Conservation (phyloP, 1,139 yeast species). For the Yamadazyma dushanensis region DNA sequence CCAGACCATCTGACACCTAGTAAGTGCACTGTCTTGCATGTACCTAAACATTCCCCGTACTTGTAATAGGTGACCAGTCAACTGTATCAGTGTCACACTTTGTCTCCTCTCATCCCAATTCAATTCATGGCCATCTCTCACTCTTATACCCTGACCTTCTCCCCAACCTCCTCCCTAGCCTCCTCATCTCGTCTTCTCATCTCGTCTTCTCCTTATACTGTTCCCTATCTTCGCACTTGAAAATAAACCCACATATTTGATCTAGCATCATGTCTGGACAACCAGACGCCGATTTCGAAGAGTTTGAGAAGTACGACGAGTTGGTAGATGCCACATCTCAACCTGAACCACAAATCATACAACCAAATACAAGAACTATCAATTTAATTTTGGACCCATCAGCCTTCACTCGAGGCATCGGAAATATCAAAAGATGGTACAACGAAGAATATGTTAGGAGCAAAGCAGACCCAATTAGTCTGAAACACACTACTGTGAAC, state of each 20-base stretch:
- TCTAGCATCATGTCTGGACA: not conserved
- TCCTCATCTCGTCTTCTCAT: no score
- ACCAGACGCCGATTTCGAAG: not conserved
- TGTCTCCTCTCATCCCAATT: not conserved
- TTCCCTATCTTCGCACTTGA: constrained; percentile 1
- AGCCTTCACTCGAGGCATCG: constrained; percentile 59
- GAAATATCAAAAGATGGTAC: constrained; percentile 59
- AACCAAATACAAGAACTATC: constrained; percentile 12
- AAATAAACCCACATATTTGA: not conserved
- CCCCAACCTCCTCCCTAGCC: no score
- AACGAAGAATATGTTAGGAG: constrained; percentile 20
- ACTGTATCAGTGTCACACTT: not conserved
- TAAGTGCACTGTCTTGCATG: no score
- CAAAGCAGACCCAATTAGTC: constrained; percentile 12
- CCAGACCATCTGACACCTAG: no score
- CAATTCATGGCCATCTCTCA: no score
- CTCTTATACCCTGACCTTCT: no score
- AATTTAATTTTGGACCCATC: constrained; percentile 58
- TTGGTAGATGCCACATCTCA: not conserved
- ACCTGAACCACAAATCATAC: not conserved
- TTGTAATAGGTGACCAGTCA: no score
- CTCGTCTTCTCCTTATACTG: not conserved
- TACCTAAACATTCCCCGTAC: no score
- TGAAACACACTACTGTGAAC: constrained; percentile 23
- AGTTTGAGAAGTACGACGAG: constrained; percentile 1